A percentile compares a stretch with the other conserved stretches of the same genome.
These are phyloP conservation scores for Raphanus hybrid DNA, from an alignment of 441 rosid species.

Conservation along the genomic window DNA sequence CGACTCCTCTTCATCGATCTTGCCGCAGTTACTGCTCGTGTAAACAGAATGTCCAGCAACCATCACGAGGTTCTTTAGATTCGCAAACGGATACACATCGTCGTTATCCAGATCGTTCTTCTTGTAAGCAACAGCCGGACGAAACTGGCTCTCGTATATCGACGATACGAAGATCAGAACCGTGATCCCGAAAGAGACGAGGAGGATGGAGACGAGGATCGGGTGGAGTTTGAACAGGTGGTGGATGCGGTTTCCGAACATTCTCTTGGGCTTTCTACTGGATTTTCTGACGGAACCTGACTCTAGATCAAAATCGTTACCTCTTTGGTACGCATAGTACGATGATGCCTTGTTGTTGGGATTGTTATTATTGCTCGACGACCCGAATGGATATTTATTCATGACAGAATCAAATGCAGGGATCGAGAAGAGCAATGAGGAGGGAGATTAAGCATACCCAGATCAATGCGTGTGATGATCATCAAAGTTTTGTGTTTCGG, in stretches of 20 bases:
- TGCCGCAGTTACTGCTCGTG: slow-evolving; percentile 78
- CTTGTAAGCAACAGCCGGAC: slow-evolving; percentile 41
- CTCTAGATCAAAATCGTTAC: slow-evolving; percentile 76
- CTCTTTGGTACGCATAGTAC: slow-evolving; percentile 72
- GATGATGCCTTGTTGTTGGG: slow-evolving; percentile 60
- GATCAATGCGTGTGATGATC: slow-evolving; percentile 35
- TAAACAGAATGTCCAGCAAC: slow-evolving; percentile 97
- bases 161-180: slow-evolving; percentile 61
- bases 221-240: slow-evolving; percentile 74
- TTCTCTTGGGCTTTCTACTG: slow-evolving; percentile 61
- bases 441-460: slow-evolving; percentile 54
- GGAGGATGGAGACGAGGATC: slow-evolving; percentile 48
- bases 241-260: slow-evolving; percentile 61
- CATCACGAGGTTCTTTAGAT: slow-evolving; percentile 85
- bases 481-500: background rate
- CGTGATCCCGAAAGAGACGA: slow-evolving; percentile 67
- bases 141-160: slow-evolving; percentile 52
- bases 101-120: slow-evolving; percentile 41
- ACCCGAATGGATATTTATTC: slow-evolving; percentile 68
- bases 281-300: slow-evolving; percentile 65
- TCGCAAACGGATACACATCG: slow-evolving; percentile 62
- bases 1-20: slow-evolving; percentile 79
- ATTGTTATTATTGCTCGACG: too few species aligned
- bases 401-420: slow-evolving; percentile 55
- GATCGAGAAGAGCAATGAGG: slow-evolving; percentile 30